phyloP scores from a whole-genome alignment of 768 basidiomycete species.

The Leccinellum rugosiceps region DNA sequence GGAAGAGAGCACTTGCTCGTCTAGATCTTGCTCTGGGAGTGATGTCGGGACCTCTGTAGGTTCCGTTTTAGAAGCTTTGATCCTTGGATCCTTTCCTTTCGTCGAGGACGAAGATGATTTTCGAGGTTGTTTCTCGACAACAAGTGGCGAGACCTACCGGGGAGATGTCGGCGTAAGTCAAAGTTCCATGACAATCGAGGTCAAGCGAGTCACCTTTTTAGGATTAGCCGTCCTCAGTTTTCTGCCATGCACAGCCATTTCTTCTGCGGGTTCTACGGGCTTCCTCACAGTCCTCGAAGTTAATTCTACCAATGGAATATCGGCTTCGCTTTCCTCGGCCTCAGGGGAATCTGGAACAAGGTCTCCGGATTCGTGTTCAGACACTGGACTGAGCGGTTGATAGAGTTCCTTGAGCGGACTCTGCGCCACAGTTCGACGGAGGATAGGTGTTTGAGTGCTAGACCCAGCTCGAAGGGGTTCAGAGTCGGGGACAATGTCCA shows the following conservation, averaged over 20 bases:
- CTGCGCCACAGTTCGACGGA: not conserved
- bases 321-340: conserved; percentile 33
- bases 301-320: conserved; percentile 40
- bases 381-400: conserved; percentile 22
- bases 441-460: conserved; percentile 7
- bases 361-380: conserved; percentile 23
- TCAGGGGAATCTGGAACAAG: conserved; percentile 28
- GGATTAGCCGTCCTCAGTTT: conserved; percentile 6
- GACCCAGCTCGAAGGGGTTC: conserved; percentile 44
- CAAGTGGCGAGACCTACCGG: conserved; percentile 1
- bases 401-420: conserved; percentile 17
- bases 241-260: not conserved
- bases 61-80: conserved; percentile 23
- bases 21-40: conserved; percentile 50
- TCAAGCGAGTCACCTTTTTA: conserved; percentile 15
- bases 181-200: not conserved
- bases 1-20: conserved; percentile 7
- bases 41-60: conserved; percentile 53
- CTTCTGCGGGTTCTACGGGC: not conserved
- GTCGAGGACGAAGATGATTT: conserved; percentile 6
- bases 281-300: conserved; percentile 19
- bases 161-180: not conserved
- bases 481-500: conserved; percentile 63
- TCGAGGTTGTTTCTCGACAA: conserved; percentile 6
- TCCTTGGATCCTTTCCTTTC: conserved; percentile 12